Evolutionary conservation across 169 alveolate species (phyloP), one percentile per base, ranked within the genome.

Genomic region (Plasmodium coatneyi): DNA sequence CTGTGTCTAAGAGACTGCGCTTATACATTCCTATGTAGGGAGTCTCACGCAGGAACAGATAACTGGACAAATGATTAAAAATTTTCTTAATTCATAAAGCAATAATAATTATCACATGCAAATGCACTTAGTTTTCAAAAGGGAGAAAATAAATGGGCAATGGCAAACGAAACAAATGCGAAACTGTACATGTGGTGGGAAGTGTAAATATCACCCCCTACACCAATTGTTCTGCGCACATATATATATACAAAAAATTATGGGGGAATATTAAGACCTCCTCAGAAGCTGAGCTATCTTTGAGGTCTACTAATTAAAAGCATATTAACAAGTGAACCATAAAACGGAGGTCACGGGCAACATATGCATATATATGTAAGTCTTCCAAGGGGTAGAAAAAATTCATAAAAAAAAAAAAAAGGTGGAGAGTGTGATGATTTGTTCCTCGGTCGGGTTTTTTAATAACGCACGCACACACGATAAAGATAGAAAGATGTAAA

Each of bases 321-420:
- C 36, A 7, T 28, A 10, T 66, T 66, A 66, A 66, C 36, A 66
- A 28, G 76, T 66, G 76, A 66, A 66, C 6, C 3, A n/a, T 22
- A 66, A 25, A 66, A 79, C 84, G 34, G 56, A 41, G 14, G 3
- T 79, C 5, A 3, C 19, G 56, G 25, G 19, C 30, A 41, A 25
- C 49, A 79, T 36, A 79, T 79, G 43, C 54, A 16, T 22, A 79
- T 34, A 28, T 28, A 34, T 49, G 32, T 41, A 79, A 19, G 32
- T 79, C 14, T 79, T 49, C 22, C 66, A 25, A 76, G 14, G 82
- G 83, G 66, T 19, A 12, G 66, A 79, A 79, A 79, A 36, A 36
- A n/a, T 19, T 0, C 46, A 39, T 19, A 12, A 54, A 79, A 79
- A 79, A 74, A 74, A 66, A 66, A 66, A 25, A 66, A 25, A 22